Evolutionary conservation across 1,139 yeast genomes (phyloP), one percentile per base, ranked within the genome.

Genomic region (Suhomyces maxii): DNA sequence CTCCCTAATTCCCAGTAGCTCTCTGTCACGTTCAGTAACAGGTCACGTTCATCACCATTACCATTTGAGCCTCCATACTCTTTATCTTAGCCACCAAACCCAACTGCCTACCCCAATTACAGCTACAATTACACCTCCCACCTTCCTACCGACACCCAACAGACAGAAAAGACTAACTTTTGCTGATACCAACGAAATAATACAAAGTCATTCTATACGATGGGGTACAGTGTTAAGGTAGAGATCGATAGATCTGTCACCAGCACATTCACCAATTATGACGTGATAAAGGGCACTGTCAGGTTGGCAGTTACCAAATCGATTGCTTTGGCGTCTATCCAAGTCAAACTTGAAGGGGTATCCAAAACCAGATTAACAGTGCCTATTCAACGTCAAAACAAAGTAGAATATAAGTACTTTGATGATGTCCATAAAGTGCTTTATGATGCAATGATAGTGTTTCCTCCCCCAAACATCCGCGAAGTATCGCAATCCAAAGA

Each of bases 261-360:
- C 1, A 72, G 78, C 14, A 71, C 79, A 3, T 80, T 77, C 58
- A 79, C 86, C 41, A 80, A 78, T 53, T 60, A 74, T 50, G 86
- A 82, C 53, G 58, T 65, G 6, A 63, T 83, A 14, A 51, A 61
- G n/a, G 88, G 88, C 0, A 59, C 56, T 6, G 78, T 83, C 3
- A 60, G 60, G 9, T 63, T 83, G 45, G 64, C 63, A 10, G 77
- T 78, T 14, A 64, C 73, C 7, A 67, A 73, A 4, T 77, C 84
- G 13, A 69, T 80, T 28, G 60, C 81, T 0, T 63, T 84, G 39
- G 74, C 73, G 39, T 69, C 71, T 53, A 79, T 83, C 42, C 80
- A 76, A 53, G 84, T 82, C 45, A 83, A 83, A 57, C 67, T 83
- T 30, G 84, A 82, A 56, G 89, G 88, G 0, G 64, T 78, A 5